phyloP scores from a whole-genome alignment of 768 basidiomycete species.

The Amanita pallidorosea region DNA sequence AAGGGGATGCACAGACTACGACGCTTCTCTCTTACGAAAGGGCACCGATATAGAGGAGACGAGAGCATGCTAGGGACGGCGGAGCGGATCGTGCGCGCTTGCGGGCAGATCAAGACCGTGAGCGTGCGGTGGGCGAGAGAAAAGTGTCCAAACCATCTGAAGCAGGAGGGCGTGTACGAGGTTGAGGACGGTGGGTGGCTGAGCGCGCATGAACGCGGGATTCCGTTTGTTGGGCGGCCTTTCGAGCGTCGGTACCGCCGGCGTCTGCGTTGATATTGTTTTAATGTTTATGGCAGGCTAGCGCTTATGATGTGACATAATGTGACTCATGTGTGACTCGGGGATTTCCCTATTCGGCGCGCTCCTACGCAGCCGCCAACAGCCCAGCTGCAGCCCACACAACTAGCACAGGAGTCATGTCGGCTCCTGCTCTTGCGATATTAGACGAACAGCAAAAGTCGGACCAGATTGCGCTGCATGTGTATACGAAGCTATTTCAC shows the following conservation, averaged over 20 bases:
- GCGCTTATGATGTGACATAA: too few relatives aligned
- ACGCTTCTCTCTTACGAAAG: constrained; percentile 37
- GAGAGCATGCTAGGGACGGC: constrained; percentile 35
- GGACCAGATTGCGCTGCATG: constrained; percentile 78
- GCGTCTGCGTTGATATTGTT: not conserved
- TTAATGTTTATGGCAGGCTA: too few relatives aligned
- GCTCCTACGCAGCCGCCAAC: not conserved
- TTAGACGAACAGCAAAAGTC: constrained; percentile 35
- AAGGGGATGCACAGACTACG: constrained; percentile 28
- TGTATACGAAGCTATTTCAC: constrained; percentile 75
- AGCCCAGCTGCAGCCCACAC: not conserved
- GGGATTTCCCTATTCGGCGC: too few relatives aligned
- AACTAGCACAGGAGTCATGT: too few relatives aligned
- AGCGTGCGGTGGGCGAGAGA: constrained; percentile 40
- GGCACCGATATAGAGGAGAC: constrained; percentile 29
- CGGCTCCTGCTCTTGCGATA: too few relatives aligned
- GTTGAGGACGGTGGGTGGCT: constrained; percentile 7
- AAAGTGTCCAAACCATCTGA: constrained; percentile 34
- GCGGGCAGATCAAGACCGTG: constrained; percentile 26
- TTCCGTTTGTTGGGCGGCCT: constrained; percentile 27
- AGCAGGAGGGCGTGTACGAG: constrained; percentile 35
- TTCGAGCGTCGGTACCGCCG: constrained; percentile 24
- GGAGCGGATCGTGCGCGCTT: constrained; percentile 22
- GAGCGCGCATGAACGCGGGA: constrained; percentile 23
- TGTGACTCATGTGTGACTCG: too few relatives aligned